Conservation (phyloP, 129 eudicot species). For the Escallonia rubra region DNA sequence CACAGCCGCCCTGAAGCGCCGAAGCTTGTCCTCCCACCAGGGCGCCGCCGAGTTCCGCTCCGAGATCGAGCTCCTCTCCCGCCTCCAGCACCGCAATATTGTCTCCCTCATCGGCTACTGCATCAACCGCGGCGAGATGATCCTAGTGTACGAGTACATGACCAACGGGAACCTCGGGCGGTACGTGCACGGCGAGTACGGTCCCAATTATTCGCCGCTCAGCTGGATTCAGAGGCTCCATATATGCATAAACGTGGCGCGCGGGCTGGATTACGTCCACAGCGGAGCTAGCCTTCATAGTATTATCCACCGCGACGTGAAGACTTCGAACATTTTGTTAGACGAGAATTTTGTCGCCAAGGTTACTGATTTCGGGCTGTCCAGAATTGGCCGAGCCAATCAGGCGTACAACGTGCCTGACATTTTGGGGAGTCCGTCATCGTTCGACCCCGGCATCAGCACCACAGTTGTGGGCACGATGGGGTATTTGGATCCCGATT, state of each 20-base stretch:
- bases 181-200: conserved; percentile 12
- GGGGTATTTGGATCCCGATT: conserved; percentile 7
- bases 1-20: too few species aligned
- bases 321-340: conserved; percentile 8
- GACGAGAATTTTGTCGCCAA: conserved; percentile 8
- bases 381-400: conserved; percentile 1
- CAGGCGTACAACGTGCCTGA: not conserved
- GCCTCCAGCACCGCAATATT: too few species aligned
- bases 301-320: conserved; percentile 8
- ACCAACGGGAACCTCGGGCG: too few species aligned
- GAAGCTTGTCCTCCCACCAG: too few species aligned
- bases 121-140: too few species aligned
- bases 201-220: not conserved
- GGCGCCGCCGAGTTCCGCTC: too few species aligned
- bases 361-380: conserved; percentile 4
- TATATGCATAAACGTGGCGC: not conserved
- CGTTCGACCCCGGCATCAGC: not conserved
- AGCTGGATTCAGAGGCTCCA: not conserved
- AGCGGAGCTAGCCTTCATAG: not conserved
- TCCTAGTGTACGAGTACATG: too few species aligned
- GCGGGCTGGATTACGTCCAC: not conserved
- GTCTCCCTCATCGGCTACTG: too few species aligned
- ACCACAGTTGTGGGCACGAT: conserved; percentile 1
- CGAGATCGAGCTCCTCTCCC: too few species aligned
- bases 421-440: too few species aligned